A percentile compares a stretch with the other conserved stretches of the same genome.
phyloP scores from a whole-genome alignment of 441 rosid species.

The Gossypium schwendimanii region DNA sequence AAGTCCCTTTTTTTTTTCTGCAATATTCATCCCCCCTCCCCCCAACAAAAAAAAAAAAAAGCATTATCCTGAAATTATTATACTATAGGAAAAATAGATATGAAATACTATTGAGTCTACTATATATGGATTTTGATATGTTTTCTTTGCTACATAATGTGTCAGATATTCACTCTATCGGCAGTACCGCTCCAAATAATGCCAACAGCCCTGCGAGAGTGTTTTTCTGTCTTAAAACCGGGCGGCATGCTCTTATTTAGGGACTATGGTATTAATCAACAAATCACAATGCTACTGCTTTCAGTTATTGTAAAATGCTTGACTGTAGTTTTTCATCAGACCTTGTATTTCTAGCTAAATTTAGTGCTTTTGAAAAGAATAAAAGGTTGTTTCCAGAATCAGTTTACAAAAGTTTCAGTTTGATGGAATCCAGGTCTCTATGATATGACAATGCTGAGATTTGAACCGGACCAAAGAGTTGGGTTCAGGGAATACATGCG shows the following conservation, averaged over 20 bases:
- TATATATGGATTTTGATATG: neutral
- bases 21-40: neutral
- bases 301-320: neutral
- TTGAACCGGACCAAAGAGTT: slow-evolving; percentile 55
- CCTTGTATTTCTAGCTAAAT: slow-evolving; percentile 1
- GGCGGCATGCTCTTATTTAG: slow-evolving; percentile 74
- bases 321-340: neutral
- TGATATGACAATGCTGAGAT: slow-evolving; percentile 92
- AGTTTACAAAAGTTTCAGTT: slow-evolving; percentile 19
- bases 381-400: neutral
- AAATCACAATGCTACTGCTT: neutral
- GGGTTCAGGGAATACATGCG: slow-evolving; percentile 76
- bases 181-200: slow-evolving; percentile 64
- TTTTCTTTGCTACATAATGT: slow-evolving; percentile 2
- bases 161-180: slow-evolving; percentile 81
- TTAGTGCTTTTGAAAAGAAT: neutral
- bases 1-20: neutral
- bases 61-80: neutral
- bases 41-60: neutral
- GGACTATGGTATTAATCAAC: slow-evolving; percentile 65
- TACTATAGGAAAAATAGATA: neutral
- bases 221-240: slow-evolving; percentile 68
- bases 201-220: slow-evolving; percentile 54
- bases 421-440: slow-evolving; percentile 54
- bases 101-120: neutral